Conservation (phyloP, 2,329 filamentous ascomycete genomes). For the Dryadomyces sulphureus region DNA sequence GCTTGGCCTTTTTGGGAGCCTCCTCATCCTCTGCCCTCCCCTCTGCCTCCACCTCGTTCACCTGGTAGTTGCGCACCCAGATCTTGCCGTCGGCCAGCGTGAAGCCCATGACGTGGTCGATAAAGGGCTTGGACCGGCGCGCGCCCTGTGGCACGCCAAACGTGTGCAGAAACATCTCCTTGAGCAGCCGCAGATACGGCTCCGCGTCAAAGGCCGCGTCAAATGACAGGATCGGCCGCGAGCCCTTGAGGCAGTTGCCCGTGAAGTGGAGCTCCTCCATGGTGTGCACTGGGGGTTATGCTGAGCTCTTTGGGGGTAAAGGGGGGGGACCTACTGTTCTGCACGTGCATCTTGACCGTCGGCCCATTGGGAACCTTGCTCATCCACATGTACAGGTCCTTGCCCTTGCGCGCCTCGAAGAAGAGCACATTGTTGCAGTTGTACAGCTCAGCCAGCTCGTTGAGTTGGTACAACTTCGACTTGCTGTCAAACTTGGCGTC, state of each 20-base stretch:
- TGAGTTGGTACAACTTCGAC: constrained; percentile 69
- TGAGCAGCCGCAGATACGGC: constrained; percentile 68
- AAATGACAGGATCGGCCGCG: constrained; percentile 80
- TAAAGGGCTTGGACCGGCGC: constrained; percentile 84
- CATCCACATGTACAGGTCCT: constrained; percentile 91
- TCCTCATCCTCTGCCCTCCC: constrained; percentile 18
- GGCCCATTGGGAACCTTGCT: constrained; percentile 79
- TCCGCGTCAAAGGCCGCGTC: constrained; percentile 72
- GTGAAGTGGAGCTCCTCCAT: constrained; percentile 96
- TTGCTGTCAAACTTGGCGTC: constrained; percentile 97
- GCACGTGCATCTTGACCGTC: constrained; percentile 47
- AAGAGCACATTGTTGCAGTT: constrained; percentile 86
- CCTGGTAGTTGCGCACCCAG: constrained; percentile 91
- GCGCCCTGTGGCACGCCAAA: constrained; percentile 87
- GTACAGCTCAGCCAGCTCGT: constrained; percentile 60
- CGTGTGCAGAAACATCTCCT: constrained; percentile 77
- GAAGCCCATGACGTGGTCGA: constrained; percentile 91
- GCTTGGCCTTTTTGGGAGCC: constrained; percentile 18
- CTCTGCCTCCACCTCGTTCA: constrained; percentile 60
- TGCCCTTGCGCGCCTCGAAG: constrained; percentile 86
- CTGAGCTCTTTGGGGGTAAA: background rate
- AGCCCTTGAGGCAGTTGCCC: constrained; percentile 92
- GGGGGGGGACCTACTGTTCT: constrained; percentile 42
- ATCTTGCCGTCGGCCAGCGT: constrained; percentile 85
- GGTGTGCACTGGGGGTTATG: constrained; percentile 54